A percentile compares a stretch with the other conserved stretches of the same genome.
These are phyloP conservation scores for Cladophialophora yegresii DNA, from an alignment of 2,329 filamentous ascomycete species.

Conservation along the genomic window DNA sequence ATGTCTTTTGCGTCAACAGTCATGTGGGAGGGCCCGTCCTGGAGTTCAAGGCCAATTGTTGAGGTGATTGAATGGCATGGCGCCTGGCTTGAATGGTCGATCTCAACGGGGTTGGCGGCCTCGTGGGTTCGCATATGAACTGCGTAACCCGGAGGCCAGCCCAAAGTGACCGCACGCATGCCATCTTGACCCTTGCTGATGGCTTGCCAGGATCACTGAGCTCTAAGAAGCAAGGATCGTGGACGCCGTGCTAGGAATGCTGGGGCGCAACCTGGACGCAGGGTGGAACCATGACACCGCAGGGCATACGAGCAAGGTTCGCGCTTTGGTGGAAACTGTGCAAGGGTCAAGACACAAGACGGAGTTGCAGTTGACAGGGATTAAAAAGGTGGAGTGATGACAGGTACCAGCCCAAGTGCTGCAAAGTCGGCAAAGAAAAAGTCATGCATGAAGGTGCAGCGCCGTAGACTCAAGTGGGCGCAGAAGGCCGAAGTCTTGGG, in stretches of 20 bases:
- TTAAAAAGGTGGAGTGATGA: slow-evolving; percentile 4
- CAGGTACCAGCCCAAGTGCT: background rate
- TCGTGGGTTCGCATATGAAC: slow-evolving; percentile 16
- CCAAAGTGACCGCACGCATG: slow-evolving; percentile 18
- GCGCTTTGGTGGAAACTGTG: slow-evolving; percentile 1
- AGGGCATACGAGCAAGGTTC: background rate
- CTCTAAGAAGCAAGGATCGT: slow-evolving; percentile 11
- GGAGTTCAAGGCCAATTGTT: background rate
- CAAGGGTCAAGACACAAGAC: slow-evolving; percentile 2
- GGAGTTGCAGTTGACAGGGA: slow-evolving; percentile 5
- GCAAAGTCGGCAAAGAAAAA: background rate
- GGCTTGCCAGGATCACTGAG: slow-evolving; percentile 15
- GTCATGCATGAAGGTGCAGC: background rate
- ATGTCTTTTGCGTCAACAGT: slow-evolving; percentile 2
- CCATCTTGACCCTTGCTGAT: slow-evolving; percentile 26
- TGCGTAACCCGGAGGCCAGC: slow-evolving; percentile 8
- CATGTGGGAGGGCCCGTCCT: background rate
- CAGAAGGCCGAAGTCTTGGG: background rate
- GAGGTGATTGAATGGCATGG: background rate
- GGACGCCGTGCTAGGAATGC: background rate
- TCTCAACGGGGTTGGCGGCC: slow-evolving; percentile 21
- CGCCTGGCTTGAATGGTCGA: background rate
- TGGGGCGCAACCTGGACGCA: slow-evolving; percentile 5
- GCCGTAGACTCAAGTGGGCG: background rate
- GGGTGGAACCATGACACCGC: background rate